Conservation (phyloP, 441 rosid genomes). For the Erysimum cheiri region DNA sequence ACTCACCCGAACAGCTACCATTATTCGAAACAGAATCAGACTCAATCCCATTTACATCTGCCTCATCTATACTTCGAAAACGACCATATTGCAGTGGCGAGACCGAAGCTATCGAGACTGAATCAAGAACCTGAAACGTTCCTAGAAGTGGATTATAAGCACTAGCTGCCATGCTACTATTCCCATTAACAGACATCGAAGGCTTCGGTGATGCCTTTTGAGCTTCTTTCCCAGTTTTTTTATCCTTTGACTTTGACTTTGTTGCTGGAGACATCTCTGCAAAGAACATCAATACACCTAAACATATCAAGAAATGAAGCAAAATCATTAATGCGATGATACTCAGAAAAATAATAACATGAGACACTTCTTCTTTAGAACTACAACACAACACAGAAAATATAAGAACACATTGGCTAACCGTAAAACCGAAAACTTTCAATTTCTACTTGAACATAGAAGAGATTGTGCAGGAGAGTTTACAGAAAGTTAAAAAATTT, state of each 20-base stretch:
- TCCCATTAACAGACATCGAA: constrained; percentile 46
- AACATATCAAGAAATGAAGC: constrained; percentile 35
- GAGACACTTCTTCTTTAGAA: background rate
- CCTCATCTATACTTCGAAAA: constrained; percentile 70
- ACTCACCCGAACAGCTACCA: constrained; percentile 90
- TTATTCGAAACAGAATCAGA: constrained; percentile 79
- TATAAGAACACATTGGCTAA: too few relatives aligned
- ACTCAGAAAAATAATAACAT: background rate
- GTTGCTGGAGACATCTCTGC: constrained; percentile 69
- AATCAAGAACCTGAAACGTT: constrained; percentile 70
- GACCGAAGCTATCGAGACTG: constrained; percentile 49
- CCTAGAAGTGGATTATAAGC: constrained; percentile 74
- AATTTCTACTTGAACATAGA: background rate
- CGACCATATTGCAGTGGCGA: constrained; percentile 60
- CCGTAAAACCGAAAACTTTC: too few relatives aligned
- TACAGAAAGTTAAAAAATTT: too few relatives aligned
- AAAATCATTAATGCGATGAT: background rate
- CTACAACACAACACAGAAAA: background rate
- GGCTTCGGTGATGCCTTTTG: constrained; percentile 55
- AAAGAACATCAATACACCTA: constrained; percentile 46
- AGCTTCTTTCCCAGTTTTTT: constrained; percentile 59
- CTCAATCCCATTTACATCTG: constrained; percentile 64
- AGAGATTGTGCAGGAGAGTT: background rate
- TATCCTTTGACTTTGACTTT: constrained; percentile 70
- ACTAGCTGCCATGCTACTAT: constrained; percentile 56